phyloP scores from a whole-genome alignment of 2,329 filamentous ascomycete species.

The Arthroderma uncinatum region DNA sequence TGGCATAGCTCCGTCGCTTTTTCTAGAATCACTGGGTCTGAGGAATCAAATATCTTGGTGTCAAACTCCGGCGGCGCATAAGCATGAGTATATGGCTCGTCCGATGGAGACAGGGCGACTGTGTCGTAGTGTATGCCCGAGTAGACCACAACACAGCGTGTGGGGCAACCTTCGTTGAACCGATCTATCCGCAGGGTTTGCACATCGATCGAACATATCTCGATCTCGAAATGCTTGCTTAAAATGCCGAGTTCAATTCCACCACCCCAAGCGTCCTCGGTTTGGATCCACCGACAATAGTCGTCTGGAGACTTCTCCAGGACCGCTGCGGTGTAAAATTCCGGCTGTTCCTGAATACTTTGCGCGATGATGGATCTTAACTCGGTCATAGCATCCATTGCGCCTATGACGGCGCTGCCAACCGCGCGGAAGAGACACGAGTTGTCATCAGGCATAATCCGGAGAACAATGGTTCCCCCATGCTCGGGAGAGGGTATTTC shows the following conservation, averaged over 20 bases:
- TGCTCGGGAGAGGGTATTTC: conserved; percentile 49
- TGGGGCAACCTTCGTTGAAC: conserved; percentile 63
- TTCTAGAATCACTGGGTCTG: conserved; percentile 44
- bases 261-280: conserved; percentile 76
- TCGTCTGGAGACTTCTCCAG: conserved; percentile 60
- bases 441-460: conserved; percentile 96
- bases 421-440: conserved; percentile 88
- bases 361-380: conserved; percentile 68
- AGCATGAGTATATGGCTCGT: conserved; percentile 20
- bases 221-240: conserved; percentile 70
- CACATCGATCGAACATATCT: conserved; percentile 78
- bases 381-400: conserved; percentile 56
- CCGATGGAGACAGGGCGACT: conserved; percentile 56
- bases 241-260: conserved; percentile 82
- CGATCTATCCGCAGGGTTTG: conserved; percentile 55
- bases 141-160: conserved; percentile 72
- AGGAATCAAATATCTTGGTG: conserved; percentile 58
- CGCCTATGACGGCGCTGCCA: conserved; percentile 62
- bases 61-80: conserved; percentile 62
- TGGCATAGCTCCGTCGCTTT: conserved; percentile 54
- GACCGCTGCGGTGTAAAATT: conserved; percentile 63
- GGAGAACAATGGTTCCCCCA: conserved; percentile 54
- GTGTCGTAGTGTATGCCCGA: conserved; percentile 91
- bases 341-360: conserved; percentile 61
- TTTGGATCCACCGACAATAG: conserved; percentile 74